phyloP scores from a whole-genome alignment of 2,329 filamentous ascomycete species.

The Sporothrix pseudoabietina region DNA sequence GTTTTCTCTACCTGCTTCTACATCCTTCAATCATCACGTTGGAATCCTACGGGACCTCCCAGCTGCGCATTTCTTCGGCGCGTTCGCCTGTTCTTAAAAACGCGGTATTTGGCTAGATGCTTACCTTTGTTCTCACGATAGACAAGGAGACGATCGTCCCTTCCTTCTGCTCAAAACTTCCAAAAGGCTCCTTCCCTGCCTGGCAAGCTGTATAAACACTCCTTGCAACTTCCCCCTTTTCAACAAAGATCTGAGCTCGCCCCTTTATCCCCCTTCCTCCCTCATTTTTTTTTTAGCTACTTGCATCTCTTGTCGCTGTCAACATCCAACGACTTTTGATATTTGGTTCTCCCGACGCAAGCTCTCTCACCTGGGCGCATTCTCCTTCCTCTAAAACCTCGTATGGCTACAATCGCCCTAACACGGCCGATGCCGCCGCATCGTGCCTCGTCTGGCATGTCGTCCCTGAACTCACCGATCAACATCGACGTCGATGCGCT shows the following conservation, averaged over 20 bases:
- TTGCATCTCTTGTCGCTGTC: neutral
- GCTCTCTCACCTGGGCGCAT: neutral
- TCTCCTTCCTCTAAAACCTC: neutral
- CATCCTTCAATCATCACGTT: neutral
- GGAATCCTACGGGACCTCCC: neutral
- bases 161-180: neutral
- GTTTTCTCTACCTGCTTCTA: neutral
- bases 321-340: neutral
- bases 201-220: neutral
- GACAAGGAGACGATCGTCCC: neutral
- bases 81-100: neutral
- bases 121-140: neutral
- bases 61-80: neutral
- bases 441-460: constrained; percentile 40
- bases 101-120: neutral
- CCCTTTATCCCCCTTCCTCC: neutral
- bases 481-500: constrained; percentile 46
- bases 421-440: constrained; percentile 42
- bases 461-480: constrained; percentile 41
- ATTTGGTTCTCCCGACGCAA: neutral
- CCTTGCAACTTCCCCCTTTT: neutral
- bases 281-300: neutral
- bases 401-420: constrained; percentile 61
- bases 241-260: neutral
- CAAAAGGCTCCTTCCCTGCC: neutral